phyloP scores from a whole-genome alignment of 2,329 filamentous ascomycete species.

The Decorospora gaudefroyi region DNA sequence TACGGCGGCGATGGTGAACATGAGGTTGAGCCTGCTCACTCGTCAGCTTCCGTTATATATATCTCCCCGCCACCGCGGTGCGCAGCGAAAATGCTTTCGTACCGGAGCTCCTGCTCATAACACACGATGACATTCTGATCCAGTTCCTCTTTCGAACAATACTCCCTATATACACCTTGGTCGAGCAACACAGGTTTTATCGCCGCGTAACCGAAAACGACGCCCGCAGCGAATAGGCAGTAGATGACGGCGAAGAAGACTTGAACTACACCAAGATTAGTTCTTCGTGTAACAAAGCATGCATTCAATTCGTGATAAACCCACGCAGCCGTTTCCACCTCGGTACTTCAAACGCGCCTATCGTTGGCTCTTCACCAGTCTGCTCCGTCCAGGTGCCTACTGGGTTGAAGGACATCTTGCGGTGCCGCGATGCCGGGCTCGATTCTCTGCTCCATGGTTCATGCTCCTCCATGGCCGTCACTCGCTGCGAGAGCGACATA shows the following conservation, averaged over 20 bases:
- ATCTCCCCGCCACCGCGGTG: no score
- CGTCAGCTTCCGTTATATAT: no score
- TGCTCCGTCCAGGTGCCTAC: slow-evolving; percentile 53
- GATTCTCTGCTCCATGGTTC: slow-evolving; percentile 47
- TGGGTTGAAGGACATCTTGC: slow-evolving; percentile 57
- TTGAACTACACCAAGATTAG: slow-evolving; percentile 61
- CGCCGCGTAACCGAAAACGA: slow-evolving; percentile 50
- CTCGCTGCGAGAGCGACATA: slow-evolving; percentile 49
- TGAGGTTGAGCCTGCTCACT: slow-evolving; percentile 74
- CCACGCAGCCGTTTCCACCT: slow-evolving; percentile 58
- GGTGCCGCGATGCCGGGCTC: slow-evolving; percentile 46
- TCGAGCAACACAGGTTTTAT: slow-evolving; percentile 49
- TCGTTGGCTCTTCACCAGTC: slow-evolving; percentile 47
- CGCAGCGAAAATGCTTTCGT: slow-evolving; percentile 63
- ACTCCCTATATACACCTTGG: slow-evolving; percentile 45
- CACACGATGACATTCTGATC: slow-evolving; percentile 42
- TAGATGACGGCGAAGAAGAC: slow-evolving; percentile 70
- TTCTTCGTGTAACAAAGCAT: not conserved
- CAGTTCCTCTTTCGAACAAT: slow-evolving; percentile 45
- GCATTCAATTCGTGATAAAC: slow-evolving; percentile 20
- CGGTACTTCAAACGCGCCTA: slow-evolving; percentile 60
- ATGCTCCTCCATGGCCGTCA: slow-evolving; percentile 50
- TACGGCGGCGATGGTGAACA: slow-evolving; percentile 90
- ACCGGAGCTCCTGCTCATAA: slow-evolving; percentile 49
- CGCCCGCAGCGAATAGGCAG: slow-evolving; percentile 73